Base-by-base conservation (phyloP, 2,329 filamentous ascomycete species). In the Penicillium sp. region DNA sequence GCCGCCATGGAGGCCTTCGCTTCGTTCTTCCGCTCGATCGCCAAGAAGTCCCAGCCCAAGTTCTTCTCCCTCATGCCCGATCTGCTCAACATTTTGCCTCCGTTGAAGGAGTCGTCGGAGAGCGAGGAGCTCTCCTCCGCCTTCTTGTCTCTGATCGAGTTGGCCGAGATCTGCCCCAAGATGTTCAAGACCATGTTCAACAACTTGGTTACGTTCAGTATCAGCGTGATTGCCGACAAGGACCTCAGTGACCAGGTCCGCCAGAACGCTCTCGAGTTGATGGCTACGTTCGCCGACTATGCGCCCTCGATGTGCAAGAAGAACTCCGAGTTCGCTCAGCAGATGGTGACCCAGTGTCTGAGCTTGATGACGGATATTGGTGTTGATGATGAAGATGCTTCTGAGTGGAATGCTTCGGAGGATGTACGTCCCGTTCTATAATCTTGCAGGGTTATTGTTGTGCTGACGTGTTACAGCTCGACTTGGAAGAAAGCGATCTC, bases 331-430 rank as follows among this genome's bases (percentile, higher is more conserved):
- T 98, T 94, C 71, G 93, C 90, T 2, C 84, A 81, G 53, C 89
- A 96, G 57, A 98, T 98, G 93, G 94, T 98, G 57, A 97, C 90
- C 1, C 93, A 98, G 70, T 98, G 93, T 69, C 75, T 98, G 59
- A 97, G 91, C 60, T 74, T 98, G 60, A 98, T 98, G 93, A 97
- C 93, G 4, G 93, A 98, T 66, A 84, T 98, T 53, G 93, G 90
- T 34, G 78, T 84, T 54, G 93, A 97, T 59, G 93, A 98, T 60
- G 91, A 98, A 48, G 89, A 97, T 74, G 91, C 90, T 3, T 76
- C 84, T n/a, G 93, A 97, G 61, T 98, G 93, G 93, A 86, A 95
- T 57, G 78, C 83, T 3, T 87, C 87, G 22, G 93, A 98, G 65
- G 93, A 98, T 75, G 84, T 87, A 72, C 72, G 83, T n/a, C n/a